Conservation (phyloP, 2,329 filamentous ascomycete genomes). For the Xylaria sp. region DNA sequence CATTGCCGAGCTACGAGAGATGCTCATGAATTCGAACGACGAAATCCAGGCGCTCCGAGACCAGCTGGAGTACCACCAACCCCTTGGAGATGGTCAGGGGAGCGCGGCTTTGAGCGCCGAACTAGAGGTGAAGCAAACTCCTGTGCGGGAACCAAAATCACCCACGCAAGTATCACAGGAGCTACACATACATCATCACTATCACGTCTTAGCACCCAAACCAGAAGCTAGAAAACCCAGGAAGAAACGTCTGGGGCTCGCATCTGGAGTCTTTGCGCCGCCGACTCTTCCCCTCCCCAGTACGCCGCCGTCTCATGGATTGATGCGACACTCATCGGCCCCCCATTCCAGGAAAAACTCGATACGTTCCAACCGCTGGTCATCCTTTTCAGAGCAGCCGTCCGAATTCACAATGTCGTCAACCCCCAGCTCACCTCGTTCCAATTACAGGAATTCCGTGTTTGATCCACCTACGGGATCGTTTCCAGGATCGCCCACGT, state of each 20-base stretch:
- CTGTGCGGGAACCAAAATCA: constrained; percentile 39
- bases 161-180: constrained; percentile 71
- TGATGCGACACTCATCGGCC: constrained; percentile 54
- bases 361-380: constrained; percentile 69
- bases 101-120: constrained; percentile 75
- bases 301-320: constrained; percentile 56
- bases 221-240: constrained; percentile 71
- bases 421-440: constrained; percentile 82
- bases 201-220: constrained; percentile 74
- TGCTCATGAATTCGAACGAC: constrained; percentile 91
- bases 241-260: constrained; percentile 76
- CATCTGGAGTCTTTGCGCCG: constrained; percentile 70
- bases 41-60: constrained; percentile 90
- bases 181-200: constrained; percentile 94
- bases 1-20: constrained; percentile 88
- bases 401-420: constrained; percentile 77
- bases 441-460: constrained; percentile 76
- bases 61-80: constrained; percentile 83
- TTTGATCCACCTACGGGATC: constrained; percentile 81
- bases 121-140: constrained; percentile 64
- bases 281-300: constrained; percentile 55
- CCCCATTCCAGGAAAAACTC: constrained; percentile 61
- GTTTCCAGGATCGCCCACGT: constrained; percentile 83
- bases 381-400: constrained; percentile 68
- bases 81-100: constrained; percentile 60